Evolutionary conservation across 768 basidiomycete genomes (phyloP).

Genomic region (Paxillus rubicundulus): DNA sequence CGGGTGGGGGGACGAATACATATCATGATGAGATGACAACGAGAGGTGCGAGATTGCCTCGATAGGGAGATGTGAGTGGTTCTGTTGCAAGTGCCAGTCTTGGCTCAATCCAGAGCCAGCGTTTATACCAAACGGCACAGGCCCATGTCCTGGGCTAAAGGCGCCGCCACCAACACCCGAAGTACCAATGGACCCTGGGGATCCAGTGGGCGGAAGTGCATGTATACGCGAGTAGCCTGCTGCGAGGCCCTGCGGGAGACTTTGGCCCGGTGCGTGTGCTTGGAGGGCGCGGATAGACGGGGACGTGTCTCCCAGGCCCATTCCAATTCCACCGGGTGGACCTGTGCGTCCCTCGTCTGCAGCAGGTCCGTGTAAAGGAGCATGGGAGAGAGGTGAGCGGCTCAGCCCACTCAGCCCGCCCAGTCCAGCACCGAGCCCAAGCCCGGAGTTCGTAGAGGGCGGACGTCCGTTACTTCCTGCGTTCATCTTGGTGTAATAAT

Average conservation of each 20-base stretch:
- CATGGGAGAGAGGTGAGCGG: conserved; percentile 28
- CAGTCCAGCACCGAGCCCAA: conserved; percentile 20
- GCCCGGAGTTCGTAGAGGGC: conserved; percentile 15
- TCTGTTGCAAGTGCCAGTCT: conserved; percentile 30
- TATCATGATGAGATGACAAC: conserved; percentile 27
- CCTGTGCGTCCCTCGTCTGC: conserved; percentile 24
- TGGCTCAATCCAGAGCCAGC: conserved; percentile 17
- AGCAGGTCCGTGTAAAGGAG: conserved; percentile 25
- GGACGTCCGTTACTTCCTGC: conserved; percentile 27
- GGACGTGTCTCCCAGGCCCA: conserved; percentile 41
- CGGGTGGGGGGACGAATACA: not conserved
- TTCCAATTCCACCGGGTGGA: conserved; percentile 8
- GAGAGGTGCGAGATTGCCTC: conserved; percentile 23
- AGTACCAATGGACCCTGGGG: conserved; percentile 32
- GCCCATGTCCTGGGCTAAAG: conserved; percentile 32
- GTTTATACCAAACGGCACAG: conserved; percentile 30
- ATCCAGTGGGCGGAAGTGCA: conserved; percentile 49
- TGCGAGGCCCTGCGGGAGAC: conserved; percentile 87
- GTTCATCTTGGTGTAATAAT: conserved; percentile 59
- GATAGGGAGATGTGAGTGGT: conserved; percentile 16
- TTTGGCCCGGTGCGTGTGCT: conserved; percentile 86
- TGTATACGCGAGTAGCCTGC: conserved; percentile 91
- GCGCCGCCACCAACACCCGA: conserved; percentile 27
- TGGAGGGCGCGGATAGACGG: conserved; percentile 80
- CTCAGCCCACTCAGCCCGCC: conserved; percentile 24